Evolutionary conservation across 352 stramenopile genomes (phyloP).

Genomic region (Pythium periplocum): DNA sequence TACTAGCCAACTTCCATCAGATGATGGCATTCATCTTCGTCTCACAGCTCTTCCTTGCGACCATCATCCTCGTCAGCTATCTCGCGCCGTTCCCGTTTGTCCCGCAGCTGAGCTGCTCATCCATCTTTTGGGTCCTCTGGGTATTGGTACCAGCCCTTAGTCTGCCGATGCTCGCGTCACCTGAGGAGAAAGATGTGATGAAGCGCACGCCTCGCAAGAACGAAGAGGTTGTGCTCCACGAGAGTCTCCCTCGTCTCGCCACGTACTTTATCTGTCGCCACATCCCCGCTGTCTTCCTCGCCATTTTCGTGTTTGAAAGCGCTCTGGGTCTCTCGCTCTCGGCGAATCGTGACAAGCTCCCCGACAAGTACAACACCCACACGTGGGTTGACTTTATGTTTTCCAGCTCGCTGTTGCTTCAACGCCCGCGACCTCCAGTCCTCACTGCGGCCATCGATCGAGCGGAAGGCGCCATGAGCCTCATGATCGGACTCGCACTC

Average conservation of each 20-base stretch:
- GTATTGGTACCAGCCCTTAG: constrained; percentile 68
- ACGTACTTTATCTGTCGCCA: constrained; percentile 72
- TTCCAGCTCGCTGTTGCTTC: constrained; percentile 34
- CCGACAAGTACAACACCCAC: constrained; percentile 23
- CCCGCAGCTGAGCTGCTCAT: constrained; percentile 64
- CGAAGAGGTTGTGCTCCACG: constrained; percentile 51
- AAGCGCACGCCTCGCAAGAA: constrained; percentile 85
- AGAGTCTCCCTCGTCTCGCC: constrained; percentile 50
- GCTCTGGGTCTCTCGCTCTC: constrained; percentile 64
- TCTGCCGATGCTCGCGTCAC: constrained; percentile 72
- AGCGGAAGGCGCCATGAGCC: constrained; percentile 68
- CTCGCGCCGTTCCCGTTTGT: constrained; percentile 71
- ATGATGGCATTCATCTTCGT: constrained; percentile 84
- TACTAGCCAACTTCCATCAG: constrained; percentile 84
- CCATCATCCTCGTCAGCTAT: constrained; percentile 62
- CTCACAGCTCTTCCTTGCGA: constrained; percentile 76
- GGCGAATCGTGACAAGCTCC: constrained; percentile 19
- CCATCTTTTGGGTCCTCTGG: constrained; percentile 84
- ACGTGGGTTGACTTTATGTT: constrained; percentile 65
- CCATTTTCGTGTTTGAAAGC: constrained; percentile 64
- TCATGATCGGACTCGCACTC: constrained; percentile 61
- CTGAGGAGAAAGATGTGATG: constrained; percentile 70
- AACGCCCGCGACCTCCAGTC: constrained; percentile 36
- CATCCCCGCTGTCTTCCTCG: constrained; percentile 50
- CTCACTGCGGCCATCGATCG: constrained; percentile 62